phyloP scores from a whole-genome alignment of 1,284 basidiomycete species.

The Apiotrichum brassicae region DNA sequence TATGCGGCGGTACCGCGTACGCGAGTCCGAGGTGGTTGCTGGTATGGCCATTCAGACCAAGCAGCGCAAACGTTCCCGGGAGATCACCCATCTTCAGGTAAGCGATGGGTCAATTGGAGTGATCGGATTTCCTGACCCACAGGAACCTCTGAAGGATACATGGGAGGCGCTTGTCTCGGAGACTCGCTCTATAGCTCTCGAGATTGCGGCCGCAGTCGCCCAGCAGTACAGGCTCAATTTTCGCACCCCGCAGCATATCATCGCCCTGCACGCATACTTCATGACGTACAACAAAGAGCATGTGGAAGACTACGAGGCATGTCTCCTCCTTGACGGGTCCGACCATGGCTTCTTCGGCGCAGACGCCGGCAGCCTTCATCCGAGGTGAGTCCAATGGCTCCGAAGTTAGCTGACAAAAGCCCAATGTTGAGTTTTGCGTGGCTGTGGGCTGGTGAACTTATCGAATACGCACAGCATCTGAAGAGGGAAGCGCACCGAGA shows the following conservation, averaged over 20 bases:
- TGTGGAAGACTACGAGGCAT: conserved; percentile 27
- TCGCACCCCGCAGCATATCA: conserved; percentile 23
- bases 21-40: conserved; percentile 35
- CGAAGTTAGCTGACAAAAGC: conserved; percentile 10
- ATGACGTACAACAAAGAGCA: conserved; percentile 31
- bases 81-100: conserved; percentile 14
- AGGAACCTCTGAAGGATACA: conserved; percentile 36
- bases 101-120: no score
- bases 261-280: conserved; percentile 36
- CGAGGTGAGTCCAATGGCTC: conserved; percentile 15
- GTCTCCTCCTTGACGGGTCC: conserved; percentile 5
- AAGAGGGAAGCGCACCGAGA: background rate
- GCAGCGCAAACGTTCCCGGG: conserved; percentile 29
- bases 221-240: background rate
- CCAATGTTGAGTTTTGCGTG: conserved; percentile 43
- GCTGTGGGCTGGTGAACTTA: conserved; percentile 36
- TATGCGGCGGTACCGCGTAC: conserved; percentile 34
- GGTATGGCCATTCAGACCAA: conserved; percentile 36
- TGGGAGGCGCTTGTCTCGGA: conserved; percentile 21
- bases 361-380: conserved; percentile 9
- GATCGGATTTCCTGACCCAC: background rate
- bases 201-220: conserved; percentile 15
- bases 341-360: no score
- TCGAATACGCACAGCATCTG: conserved; percentile 7
- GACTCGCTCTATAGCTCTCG: conserved; percentile 14